Percentiles rank a stretch among this genome's conserved stretches.
phyloP scores from a whole-genome alignment of 2,329 filamentous ascomycete species.

The Cladosporium colombiae region DNA sequence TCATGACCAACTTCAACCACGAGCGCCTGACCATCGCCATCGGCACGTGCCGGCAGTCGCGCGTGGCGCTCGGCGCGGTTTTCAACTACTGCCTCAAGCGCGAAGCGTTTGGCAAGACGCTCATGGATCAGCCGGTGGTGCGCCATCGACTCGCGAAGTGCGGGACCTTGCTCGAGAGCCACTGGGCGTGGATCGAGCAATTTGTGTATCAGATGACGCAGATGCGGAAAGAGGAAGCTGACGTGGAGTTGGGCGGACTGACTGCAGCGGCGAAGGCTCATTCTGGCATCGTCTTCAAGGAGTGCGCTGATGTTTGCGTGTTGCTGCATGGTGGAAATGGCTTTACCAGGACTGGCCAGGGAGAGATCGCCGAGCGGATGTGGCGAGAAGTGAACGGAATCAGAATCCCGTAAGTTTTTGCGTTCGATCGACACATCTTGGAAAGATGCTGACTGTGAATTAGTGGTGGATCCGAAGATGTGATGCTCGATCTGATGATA shows the following conservation, averaged over 20 bases:
- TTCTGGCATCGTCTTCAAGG: constrained; percentile 69
- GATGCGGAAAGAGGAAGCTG: constrained; percentile 60
- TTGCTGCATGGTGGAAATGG: constrained; percentile 75
- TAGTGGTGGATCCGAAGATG: constrained; percentile 68
- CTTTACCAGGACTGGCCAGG: constrained; percentile 68
- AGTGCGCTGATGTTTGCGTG: constrained; percentile 69
- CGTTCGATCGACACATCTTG: not conserved
- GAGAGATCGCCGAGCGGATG: constrained; percentile 69
- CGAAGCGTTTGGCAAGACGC: constrained; percentile 66
- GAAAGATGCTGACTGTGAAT: constrained; percentile 20
- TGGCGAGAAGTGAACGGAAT: constrained; percentile 37
- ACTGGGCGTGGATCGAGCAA: constrained; percentile 72
- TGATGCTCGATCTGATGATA: constrained; percentile 69
- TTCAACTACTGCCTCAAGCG: constrained; percentile 65
- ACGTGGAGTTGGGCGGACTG: constrained; percentile 67
- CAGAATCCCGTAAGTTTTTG: constrained; percentile 32
- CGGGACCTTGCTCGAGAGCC: constrained; percentile 66
- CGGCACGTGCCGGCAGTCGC: constrained; percentile 61
- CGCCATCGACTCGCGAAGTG: constrained; percentile 71
- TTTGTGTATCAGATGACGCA: constrained; percentile 69
- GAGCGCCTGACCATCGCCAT: constrained; percentile 70
- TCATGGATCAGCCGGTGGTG: constrained; percentile 75
- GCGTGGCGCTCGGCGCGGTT: constrained; percentile 60
- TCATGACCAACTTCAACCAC: constrained; percentile 67
- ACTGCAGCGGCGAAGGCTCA: constrained; percentile 74